phyloP scores from a whole-genome alignment of 352 stramenopile species.

The Aphanomyces cochlioides region DNA sequence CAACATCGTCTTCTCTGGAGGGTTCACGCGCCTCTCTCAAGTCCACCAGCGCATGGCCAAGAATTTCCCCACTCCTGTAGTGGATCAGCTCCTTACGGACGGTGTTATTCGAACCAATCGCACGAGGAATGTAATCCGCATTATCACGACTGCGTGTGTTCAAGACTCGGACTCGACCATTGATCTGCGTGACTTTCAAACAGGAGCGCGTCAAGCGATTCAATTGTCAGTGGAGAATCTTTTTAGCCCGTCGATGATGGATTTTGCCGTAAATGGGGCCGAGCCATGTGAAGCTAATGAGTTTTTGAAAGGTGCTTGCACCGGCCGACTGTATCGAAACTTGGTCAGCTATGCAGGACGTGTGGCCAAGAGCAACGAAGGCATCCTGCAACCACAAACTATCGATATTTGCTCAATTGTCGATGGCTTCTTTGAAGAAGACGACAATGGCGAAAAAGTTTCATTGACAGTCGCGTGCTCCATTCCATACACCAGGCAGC shows the following conservation, averaged over 20 bases:
- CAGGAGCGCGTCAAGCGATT: conserved; percentile 7
- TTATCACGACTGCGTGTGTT: conserved; percentile 10
- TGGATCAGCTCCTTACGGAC: conserved; percentile 9
- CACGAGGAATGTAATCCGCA: not conserved
- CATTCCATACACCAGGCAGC: not conserved
- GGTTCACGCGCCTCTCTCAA: not conserved
- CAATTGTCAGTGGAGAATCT: conserved; percentile 2
- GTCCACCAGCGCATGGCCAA: conserved; percentile 15
- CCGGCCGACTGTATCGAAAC: not conserved
- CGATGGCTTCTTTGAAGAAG: conserved; percentile 3
- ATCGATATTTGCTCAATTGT: not conserved
- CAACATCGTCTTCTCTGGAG: conserved; percentile 9
- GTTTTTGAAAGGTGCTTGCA: conserved; percentile 10
- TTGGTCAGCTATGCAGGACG: conserved; percentile 1
- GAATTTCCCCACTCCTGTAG: not conserved
- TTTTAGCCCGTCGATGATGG: conserved; percentile 18
- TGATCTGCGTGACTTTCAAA: conserved; percentile 16
- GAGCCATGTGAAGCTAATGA: not conserved
- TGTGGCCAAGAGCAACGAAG: not conserved
- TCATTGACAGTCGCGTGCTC: not conserved
- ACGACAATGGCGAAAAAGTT: conserved; percentile 3
- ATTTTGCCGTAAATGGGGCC: conserved; percentile 2
- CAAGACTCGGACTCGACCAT: not conserved
- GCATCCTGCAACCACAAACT: not conserved
- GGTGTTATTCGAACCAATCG: conserved; percentile 5